phyloP scores from a whole-genome alignment of 176 grass and related monocot species.

The Typha latifolia region DNA sequence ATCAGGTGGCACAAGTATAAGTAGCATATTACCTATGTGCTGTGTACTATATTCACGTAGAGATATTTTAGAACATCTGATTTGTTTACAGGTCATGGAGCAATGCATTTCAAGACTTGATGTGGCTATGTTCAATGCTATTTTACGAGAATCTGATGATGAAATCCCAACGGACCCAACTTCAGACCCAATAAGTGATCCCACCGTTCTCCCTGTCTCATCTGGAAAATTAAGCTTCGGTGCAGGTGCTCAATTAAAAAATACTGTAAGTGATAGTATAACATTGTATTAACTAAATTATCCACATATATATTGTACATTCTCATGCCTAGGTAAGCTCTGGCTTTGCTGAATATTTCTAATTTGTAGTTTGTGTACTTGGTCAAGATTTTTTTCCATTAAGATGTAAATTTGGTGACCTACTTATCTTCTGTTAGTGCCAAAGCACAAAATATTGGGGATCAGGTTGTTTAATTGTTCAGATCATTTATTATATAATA shows the following conservation, averaged over 20 bases:
- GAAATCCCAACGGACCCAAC: slow-evolving; percentile 76
- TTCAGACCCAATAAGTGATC: slow-evolving; percentile 79
- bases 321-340: not conserved
- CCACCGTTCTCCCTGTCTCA: slow-evolving; percentile 73
- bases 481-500: slow-evolving; percentile 4
- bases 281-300: slow-evolving; percentile 1
- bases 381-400: too few relatives aligned
- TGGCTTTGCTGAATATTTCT: not conserved
- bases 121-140: slow-evolving; percentile 98
- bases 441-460: too few relatives aligned
- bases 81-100: slow-evolving; percentile 72
- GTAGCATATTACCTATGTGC: not conserved
- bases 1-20: not conserved
- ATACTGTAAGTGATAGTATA: slow-evolving; percentile 61
- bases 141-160: slow-evolving; percentile 83
- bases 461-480: not conserved
- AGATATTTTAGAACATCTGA: not conserved
- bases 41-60: too few relatives aligned
- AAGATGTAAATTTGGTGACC: too few relatives aligned
- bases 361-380: too few relatives aligned
- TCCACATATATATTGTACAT: not conserved
- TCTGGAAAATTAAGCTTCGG: slow-evolving; percentile 85
- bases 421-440: too few relatives aligned
- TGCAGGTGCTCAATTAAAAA: slow-evolving; percentile 96
- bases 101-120: slow-evolving; percentile 85